Evolutionary conservation across 179 eudicot species (phyloP).

Genomic region (Patellifolia procumbens): DNA sequence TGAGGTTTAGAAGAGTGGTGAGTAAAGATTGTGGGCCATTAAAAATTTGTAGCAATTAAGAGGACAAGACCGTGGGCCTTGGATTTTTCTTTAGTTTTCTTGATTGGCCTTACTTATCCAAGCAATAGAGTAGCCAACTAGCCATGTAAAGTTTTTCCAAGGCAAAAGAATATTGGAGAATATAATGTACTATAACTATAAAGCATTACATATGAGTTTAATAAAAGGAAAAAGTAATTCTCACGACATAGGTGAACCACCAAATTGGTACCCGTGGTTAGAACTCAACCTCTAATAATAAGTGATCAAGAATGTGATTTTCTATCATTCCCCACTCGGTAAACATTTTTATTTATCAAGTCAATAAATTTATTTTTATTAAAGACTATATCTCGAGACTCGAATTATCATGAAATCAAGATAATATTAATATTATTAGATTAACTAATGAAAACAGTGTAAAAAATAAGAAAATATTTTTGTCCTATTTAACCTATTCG

Average conservation of each 20-base stretch:
- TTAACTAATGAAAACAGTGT: too few relatives aligned
- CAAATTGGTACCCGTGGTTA: neutral
- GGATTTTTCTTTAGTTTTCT: neutral
- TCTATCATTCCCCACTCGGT: too few relatives aligned
- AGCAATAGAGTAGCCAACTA: neutral
- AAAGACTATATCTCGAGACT: too few relatives aligned
- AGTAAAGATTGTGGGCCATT: slow-evolving; percentile 20
- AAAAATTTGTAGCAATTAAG: neutral
- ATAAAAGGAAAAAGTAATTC: neutral
- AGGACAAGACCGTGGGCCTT: slow-evolving; percentile 5
- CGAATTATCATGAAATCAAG: too few relatives aligned
- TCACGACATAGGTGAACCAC: neutral
- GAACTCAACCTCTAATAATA: too few relatives aligned
- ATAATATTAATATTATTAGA: too few relatives aligned
- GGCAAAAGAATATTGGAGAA: neutral
- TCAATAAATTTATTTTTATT: too few relatives aligned
- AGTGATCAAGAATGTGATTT: too few relatives aligned
- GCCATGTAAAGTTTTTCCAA: neutral
- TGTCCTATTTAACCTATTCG: too few relatives aligned
- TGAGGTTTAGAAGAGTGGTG: neutral
- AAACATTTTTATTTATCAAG: too few relatives aligned
- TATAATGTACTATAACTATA: too few relatives aligned
- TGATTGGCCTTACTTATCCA: neutral
- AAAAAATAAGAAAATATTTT: too few relatives aligned
- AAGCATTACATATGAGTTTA: neutral